These are phyloP conservation scores for Spathaspora sp. DNA, from an alignment of 805 yeast species.

Conservation along the genomic window DNA sequence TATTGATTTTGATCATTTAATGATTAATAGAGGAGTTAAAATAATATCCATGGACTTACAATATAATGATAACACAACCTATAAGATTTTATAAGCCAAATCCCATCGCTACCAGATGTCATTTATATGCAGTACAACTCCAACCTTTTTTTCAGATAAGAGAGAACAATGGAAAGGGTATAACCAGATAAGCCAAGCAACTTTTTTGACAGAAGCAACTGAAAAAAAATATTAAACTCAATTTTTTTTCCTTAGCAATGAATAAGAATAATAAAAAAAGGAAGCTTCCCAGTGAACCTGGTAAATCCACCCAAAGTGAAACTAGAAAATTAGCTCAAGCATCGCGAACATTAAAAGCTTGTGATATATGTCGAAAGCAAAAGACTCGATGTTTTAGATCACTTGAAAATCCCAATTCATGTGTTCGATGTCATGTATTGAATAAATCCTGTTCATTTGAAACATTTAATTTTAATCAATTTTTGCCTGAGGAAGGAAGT, in stretches of 20 bases:
- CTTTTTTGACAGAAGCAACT: neutral
- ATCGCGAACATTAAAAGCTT: conserved; percentile 49
- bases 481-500: neutral
- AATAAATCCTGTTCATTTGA: conserved; percentile 52
- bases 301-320: neutral
- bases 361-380: conserved; percentile 51
- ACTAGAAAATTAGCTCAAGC: conserved; percentile 24
- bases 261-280: neutral
- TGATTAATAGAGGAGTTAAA: conserved; percentile 29
- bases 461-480: neutral
- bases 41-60: conserved; percentile 18
- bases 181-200: neutral
- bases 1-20: conserved; percentile 28
- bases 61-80: conserved; percentile 7
- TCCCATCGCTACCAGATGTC: neutral
- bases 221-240: neutral
- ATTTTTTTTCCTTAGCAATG: neutral
- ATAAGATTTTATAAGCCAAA: conserved; percentile 3
- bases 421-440: conserved; percentile 57
- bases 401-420: conserved; percentile 40
- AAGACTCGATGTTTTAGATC: conserved; percentile 63
- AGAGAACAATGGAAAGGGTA: neutral
- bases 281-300: neutral
- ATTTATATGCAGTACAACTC: neutral
- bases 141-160: neutral